A percentile compares a stretch with the other conserved stretches of the same genome.
Conservation (phyloP, 2,329 filamentous ascomycete species). For the Phyllosticta capitalensis region DNA sequence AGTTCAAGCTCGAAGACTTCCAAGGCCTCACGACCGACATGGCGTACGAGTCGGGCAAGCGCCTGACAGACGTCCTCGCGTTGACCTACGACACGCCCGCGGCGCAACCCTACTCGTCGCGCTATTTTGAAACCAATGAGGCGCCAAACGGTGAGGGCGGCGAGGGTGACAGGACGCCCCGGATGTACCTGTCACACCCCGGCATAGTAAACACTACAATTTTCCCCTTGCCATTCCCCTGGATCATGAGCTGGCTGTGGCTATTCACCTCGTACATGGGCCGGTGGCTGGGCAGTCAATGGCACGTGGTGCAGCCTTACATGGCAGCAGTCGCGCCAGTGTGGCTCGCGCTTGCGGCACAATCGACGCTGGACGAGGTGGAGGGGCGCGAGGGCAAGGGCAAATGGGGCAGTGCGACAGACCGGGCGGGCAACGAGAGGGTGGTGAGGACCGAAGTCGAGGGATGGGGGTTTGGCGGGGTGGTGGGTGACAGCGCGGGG, state of each 20-base stretch:
- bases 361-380: conserved; percentile 50
- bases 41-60: conserved; percentile 82
- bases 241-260: conserved; percentile 53
- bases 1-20: conserved; percentile 60
- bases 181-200: conserved; percentile 73
- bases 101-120: conserved; percentile 45
- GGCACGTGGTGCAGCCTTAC: conserved; percentile 74
- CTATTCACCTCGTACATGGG: conserved; percentile 60
- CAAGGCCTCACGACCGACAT: conserved; percentile 55
- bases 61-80: conserved; percentile 74
- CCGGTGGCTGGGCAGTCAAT: conserved; percentile 73
- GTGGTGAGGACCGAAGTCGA: conserved; percentile 74
- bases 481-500: conserved; percentile 38
- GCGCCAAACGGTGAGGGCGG: too few relatives aligned
- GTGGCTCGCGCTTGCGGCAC: conserved; percentile 65
- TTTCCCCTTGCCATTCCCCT: conserved; percentile 62
- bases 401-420: conserved; percentile 80
- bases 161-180: conserved; percentile 33
- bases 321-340: conserved; percentile 65
- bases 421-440: conserved; percentile 47
- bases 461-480: conserved; percentile 65
- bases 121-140: conserved; percentile 41
- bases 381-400: conserved; percentile 43
- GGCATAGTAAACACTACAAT: conserved; percentile 79
- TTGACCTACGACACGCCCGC: conserved; percentile 62